A percentile compares a stretch with the other conserved stretches of the same genome.
These are phyloP conservation scores for Lolium rigidum DNA, from an alignment of 176 grass and related monocot species.

Conservation along the genomic window DNA sequence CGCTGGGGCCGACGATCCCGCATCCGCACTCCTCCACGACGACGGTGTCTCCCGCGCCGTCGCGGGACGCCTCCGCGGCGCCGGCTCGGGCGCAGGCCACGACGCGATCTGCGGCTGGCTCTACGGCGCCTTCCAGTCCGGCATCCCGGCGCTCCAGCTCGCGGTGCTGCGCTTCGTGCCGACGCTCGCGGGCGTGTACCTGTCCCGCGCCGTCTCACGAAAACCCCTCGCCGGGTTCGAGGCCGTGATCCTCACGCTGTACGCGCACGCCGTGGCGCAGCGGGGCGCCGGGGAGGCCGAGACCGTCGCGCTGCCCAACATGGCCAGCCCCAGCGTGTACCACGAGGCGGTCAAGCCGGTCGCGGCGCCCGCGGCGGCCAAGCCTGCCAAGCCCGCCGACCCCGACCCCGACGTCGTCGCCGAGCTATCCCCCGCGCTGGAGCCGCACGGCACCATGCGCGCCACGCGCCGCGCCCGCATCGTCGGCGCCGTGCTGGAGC, in stretches of 20 bases:
- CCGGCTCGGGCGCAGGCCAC: conserved; percentile 55
- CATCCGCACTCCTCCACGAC: conserved; percentile 64
- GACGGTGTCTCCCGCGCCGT: conserved; percentile 42
- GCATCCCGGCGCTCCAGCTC: conserved; percentile 64
- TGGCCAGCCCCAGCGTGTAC: conserved; percentile 65
- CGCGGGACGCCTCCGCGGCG: conserved; percentile 39
- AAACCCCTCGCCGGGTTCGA: conserved; percentile 80
- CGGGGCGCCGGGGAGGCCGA: conserved; percentile 50
- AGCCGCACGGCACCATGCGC: conserved; percentile 68
- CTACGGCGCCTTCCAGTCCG: conserved; percentile 80
- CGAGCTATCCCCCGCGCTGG: conserved; percentile 61
- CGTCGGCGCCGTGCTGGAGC: conserved; percentile 70
- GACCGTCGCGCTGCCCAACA: conserved; percentile 61
- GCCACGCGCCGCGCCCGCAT: conserved; percentile 70
- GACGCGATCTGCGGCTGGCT: conserved; percentile 82
- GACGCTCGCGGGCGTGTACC: conserved; percentile 67
- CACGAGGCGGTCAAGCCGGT: conserved; percentile 55
- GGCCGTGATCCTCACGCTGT: conserved; percentile 79
- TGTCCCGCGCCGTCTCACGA: conserved; percentile 57
- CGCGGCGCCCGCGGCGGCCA: conserved; percentile 2
- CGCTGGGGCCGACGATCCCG: conserved; percentile 46
- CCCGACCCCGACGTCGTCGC: conserved; percentile 45
- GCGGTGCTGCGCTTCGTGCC: conserved; percentile 70
- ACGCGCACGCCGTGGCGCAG: conserved; percentile 60
- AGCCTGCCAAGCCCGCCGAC: conserved; percentile 47